Base-by-base conservation (phyloP, 2,329 filamentous ascomycete genomes). In the Zymoseptoria tritici region DNA sequence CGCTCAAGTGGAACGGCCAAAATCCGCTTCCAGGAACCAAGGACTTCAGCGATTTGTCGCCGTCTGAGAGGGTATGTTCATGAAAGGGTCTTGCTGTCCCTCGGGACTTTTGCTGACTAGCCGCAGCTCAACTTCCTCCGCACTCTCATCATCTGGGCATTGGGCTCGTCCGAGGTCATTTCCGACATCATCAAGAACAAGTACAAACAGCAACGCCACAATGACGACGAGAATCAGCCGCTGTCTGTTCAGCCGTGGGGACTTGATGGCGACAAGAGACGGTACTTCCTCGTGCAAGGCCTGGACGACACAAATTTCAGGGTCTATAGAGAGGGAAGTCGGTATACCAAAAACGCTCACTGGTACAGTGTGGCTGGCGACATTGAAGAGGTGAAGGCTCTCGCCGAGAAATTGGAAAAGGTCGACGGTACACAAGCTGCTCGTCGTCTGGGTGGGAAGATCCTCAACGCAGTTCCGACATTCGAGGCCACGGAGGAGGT, bases 401-500 rank as follows among this genome's bases (percentile, higher is more conserved):
- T 97, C 55, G 88, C 87, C 5, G 85, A 89, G 55, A 95, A 89
- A 73, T 82, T 99, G 9, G 83, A 86, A 56, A 84, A 81, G 2
- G 83, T 84, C 46, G 93, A 97, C 67, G 89, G 88, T 56, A 89
- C 89, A 0, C 90, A 89, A 55, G 89, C 90, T 71, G 90, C 93
- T 0, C 89, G 85, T 69, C 85, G 86, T 60, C 80, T 97, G 36
- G 86, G 88, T 61, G 85, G 88, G 67, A 89, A 86, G 73, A 95
- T 99, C 69, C 75, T 81, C 42, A 83, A 85, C 56, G 92, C 91
- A 9, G 84, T 97, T 36, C 90, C 92, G 36, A 86, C 91, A 36
- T 97, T 99, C 67, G 93, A 97, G 74, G 90, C 89, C 42, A 92
- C 91, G 4, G 92, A 97, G 76, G 91, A 96, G 76, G 90, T 91